Conservation (phyloP, 441 rosid species). For the Populus hybrid region DNA sequence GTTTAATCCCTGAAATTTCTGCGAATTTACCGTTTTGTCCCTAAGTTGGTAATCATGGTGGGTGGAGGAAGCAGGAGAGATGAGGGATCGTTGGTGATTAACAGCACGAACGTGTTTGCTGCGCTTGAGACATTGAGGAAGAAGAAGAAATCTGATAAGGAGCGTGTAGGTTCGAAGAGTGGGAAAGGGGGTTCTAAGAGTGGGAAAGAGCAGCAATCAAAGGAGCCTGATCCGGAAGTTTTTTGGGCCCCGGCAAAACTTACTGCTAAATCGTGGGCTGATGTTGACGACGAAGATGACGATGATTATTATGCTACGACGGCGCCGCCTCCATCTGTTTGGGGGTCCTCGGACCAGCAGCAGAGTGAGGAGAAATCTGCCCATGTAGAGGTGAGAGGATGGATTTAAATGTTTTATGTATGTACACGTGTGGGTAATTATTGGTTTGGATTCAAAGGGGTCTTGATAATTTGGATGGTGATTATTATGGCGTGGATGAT, state of each 20-base stretch:
- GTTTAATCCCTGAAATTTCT: not conserved
- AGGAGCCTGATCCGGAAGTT: constrained; percentile 42
- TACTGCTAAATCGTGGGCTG: constrained; percentile 74
- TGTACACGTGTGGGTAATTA: not conserved
- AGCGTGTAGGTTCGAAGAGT: constrained; percentile 26
- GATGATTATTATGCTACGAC: constrained; percentile 77
- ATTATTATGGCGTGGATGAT: not conserved
- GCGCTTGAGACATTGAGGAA: constrained; percentile 74
- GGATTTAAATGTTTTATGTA: not conserved
- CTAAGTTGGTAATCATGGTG: constrained; percentile 28
- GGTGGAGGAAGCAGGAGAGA: constrained; percentile 62
- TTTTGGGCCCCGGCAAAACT: constrained; percentile 72
- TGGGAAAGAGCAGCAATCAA: constrained; percentile 25
- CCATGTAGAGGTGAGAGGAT: constrained; percentile 36
- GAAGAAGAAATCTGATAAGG: constrained; percentile 72
- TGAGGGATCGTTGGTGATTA: constrained; percentile 58
- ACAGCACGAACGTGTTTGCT: constrained; percentile 71
- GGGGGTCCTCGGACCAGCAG: constrained; percentile 35
- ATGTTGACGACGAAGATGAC: constrained; percentile 71
- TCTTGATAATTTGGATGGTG: not conserved
- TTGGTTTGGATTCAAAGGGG: not conserved
- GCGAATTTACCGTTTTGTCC: not conserved
- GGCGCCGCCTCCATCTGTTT: constrained; percentile 48
- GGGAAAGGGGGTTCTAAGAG: constrained; percentile 42
- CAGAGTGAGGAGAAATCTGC: constrained; percentile 33